A percentile compares a stretch with the other conserved stretches of the same genome.
Conservation (phyloP, 352 stramenopile genomes). For the Phytophthora quininea region DNA sequence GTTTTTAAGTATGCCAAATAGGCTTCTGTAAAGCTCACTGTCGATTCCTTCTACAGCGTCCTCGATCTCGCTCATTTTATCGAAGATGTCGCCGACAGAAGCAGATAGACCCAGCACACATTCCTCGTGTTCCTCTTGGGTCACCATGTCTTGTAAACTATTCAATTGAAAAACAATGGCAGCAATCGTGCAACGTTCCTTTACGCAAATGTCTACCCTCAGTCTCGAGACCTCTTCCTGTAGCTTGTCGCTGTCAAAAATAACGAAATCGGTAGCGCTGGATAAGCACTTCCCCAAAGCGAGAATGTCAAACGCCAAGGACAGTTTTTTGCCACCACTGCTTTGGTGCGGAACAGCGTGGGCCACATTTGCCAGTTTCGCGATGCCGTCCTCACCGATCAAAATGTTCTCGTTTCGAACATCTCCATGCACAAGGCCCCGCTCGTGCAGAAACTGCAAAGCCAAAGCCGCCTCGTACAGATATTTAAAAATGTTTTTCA, state of each 20-base stretch:
- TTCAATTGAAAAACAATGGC: neutral
- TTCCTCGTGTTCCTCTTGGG: neutral
- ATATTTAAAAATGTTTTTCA: neutral
- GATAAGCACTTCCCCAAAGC: no score
- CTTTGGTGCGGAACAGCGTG: neutral
- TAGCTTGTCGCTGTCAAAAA: no score
- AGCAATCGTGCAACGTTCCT: neutral
- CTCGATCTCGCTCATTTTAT: no score
- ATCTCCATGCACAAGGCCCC: conserved; percentile 2
- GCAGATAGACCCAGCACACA: no score
- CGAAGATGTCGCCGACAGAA: no score
- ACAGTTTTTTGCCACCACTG: no score
- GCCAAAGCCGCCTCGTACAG: neutral
- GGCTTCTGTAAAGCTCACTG: no score
- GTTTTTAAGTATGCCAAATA: no score
- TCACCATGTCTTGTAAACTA: neutral
- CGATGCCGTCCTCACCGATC: conserved; percentile 9
- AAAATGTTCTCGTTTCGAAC: conserved; percentile 12
- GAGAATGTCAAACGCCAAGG: no score
- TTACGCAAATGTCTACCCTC: neutral
- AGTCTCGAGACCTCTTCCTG: neutral
- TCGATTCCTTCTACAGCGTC: no score
- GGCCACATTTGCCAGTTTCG: conserved; percentile 6
- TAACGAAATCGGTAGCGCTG: no score
- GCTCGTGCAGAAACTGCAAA: neutral